phyloP scores from a whole-genome alignment of 805 yeast genomes.

The Torulaspora quercuum region DNA sequence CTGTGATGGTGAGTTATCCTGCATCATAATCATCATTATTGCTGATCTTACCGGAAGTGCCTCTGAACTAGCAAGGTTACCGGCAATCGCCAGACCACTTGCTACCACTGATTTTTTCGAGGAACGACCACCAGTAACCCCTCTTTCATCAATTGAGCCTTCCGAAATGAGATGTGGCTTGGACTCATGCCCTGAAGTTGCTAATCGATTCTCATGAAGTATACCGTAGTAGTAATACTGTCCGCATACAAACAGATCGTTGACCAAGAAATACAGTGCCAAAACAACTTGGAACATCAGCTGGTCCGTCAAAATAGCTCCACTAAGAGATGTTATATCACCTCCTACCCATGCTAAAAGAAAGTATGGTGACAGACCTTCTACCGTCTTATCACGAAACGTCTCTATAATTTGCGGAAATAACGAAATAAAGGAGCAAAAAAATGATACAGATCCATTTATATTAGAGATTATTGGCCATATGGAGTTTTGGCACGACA shows the following conservation, averaged over 20 bases:
- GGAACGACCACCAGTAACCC: conserved; percentile 3
- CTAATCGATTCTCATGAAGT: conserved; percentile 31
- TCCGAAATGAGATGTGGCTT: conserved; percentile 17
- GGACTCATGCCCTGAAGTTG: conserved; percentile 37
- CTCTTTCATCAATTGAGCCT: conserved; percentile 1
- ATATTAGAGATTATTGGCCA: conserved; percentile 35
- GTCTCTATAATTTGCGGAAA: conserved; percentile 58
- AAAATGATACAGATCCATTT: conserved; percentile 45
- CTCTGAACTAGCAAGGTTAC: conserved; percentile 14
- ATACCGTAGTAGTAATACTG: conserved; percentile 70
- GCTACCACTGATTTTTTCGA: conserved; percentile 4
- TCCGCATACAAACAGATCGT: conserved; percentile 61
- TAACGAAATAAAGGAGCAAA: conserved; percentile 47
- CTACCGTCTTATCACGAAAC: conserved; percentile 54
- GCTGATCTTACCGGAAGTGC: conserved; percentile 12
- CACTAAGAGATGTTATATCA: conserved; percentile 53
- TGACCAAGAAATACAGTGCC: conserved; percentile 67
- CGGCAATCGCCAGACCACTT: conserved; percentile 12
- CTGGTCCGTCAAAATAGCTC: conserved; percentile 74
- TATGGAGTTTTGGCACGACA: conserved; percentile 14
- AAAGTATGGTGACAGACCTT: conserved; percentile 54
- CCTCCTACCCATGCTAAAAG: conserved; percentile 46
- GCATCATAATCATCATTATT: not conserved
- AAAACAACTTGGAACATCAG: conserved; percentile 74
- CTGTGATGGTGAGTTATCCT: not conserved